Base-by-base conservation (phyloP, 2,329 filamentous ascomycete species). In the Diplodia mutila region DNA sequence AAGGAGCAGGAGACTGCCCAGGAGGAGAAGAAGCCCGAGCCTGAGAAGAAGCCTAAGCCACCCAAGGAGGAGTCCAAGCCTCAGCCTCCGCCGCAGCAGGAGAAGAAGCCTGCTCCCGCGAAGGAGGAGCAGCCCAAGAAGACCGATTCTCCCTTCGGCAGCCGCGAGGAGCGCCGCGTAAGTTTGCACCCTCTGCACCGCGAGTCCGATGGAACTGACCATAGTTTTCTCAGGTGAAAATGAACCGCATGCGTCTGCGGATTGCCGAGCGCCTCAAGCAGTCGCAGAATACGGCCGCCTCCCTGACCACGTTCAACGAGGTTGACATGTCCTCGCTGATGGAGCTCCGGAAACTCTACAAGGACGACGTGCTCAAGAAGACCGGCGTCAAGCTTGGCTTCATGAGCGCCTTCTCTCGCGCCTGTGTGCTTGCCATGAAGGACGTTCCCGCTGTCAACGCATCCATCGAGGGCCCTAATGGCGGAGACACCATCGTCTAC, bases 201-300 rank as follows among this genome's bases (percentile, higher is more conserved):
- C 14, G 23, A 23, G 21, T 25, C 23, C 8, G 32, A 51, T 14
- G 34, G 5, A 42, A 27, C 66, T 67, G 29, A 65, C 55, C n/a
- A 42, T 69, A 18, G 70, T 67, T 68, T 49, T 70, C 67, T 3
- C 74, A 95, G 92, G 93, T 98, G 76, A 99, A 99, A 87, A 99
- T 99, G 95, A 98, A 98, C 85, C 93, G 95, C 72, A 99, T 99
- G 95, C 93, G 95, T 72, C 88, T 98, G 69, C 90, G 95, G 70
- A 99, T 98, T 73, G 93, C 95, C 61, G 95, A 99, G 85, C 93
- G 95, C 73, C 87, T 99, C 72, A 99, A 99, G 88, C 95, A 99
- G 80, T 98, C 95, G 23, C 95, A 99, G 80, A 99, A 99, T 84
- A 98, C 95, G 1, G 94, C 95, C 61, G 95, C 95, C 53, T 97